A percentile compares a stretch with the other conserved stretches of the same genome.
Evolutionary conservation across 768 basidiomycete species (phyloP).

Genomic region (Mycena pura): DNA sequence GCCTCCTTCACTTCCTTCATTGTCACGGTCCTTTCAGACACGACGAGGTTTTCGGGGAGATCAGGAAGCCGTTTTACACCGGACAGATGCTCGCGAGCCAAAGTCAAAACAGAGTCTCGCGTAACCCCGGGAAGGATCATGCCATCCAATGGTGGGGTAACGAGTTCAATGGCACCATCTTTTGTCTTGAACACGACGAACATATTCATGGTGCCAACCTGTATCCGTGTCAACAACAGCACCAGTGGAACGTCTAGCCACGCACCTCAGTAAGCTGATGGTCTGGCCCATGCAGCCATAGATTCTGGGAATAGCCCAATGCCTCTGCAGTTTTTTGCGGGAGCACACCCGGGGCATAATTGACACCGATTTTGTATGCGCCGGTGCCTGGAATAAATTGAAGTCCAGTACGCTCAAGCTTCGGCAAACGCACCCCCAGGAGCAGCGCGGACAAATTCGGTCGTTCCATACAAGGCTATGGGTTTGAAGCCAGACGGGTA

Average conservation of each 20-base stretch:
- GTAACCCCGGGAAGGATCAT: slow-evolving; percentile 94
- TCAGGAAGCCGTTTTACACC: slow-evolving; percentile 50
- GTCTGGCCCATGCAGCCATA: slow-evolving; percentile 86
- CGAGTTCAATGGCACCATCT: slow-evolving; percentile 82
- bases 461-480: slow-evolving; percentile 85
- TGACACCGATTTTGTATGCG: slow-evolving; percentile 85
- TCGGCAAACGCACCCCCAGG: slow-evolving; percentile 67
- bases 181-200: slow-evolving; percentile 80
- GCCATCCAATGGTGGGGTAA: slow-evolving; percentile 90
- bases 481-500: slow-evolving; percentile 91
- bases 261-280: slow-evolving; percentile 59
- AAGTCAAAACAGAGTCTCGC: slow-evolving; percentile 79
- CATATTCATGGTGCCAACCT: slow-evolving; percentile 92
- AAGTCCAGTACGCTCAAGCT: too few relatives aligned
- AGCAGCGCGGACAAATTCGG: slow-evolving; percentile 82
- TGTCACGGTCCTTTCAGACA: slow-evolving; percentile 74
- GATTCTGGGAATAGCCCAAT: slow-evolving; percentile 85
- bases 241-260: neutral
- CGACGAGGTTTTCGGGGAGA: slow-evolving; percentile 60
- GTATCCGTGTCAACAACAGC: slow-evolving; percentile 56
- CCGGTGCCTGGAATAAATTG: slow-evolving; percentile 69
- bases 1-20: slow-evolving; percentile 77
- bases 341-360: slow-evolving; percentile 88
- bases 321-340: slow-evolving; percentile 81
- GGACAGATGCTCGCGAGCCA: slow-evolving; percentile 69